These are phyloP conservation scores for Globisporangium radiosum DNA, from an alignment of 352 stramenopile species.

Conservation along the genomic window DNA sequence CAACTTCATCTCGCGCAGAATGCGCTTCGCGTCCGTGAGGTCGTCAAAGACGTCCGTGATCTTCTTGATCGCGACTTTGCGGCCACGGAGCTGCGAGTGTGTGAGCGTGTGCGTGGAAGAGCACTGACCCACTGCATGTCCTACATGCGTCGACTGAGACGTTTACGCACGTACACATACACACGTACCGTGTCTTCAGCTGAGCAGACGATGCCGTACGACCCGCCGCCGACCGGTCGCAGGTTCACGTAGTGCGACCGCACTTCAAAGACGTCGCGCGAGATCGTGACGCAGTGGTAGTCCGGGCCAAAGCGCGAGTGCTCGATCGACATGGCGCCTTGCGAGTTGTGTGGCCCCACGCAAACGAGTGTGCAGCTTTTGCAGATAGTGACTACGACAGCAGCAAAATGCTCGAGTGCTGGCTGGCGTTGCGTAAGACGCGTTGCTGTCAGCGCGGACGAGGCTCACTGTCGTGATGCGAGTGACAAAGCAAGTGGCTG, in stretches of 20 bases:
- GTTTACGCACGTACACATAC: background rate
- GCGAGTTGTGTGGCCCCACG: background rate
- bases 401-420: too few relatives aligned
- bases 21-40: conserved; percentile 90
- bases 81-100: conserved; percentile 49
- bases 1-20: conserved; percentile 91
- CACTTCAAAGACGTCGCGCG: conserved; percentile 77
- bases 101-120: background rate
- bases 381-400: too few relatives aligned
- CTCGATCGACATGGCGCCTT: conserved; percentile 43
- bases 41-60: conserved; percentile 91
- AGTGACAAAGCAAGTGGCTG: too few relatives aligned
- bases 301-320: conserved; percentile 70
- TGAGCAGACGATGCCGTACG: conserved; percentile 91
- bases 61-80: conserved; percentile 90
- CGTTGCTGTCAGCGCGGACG: too few relatives aligned
- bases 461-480: too few relatives aligned
- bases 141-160: background rate
- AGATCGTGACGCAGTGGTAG: conserved; percentile 80
- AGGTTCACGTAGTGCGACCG: conserved; percentile 78
- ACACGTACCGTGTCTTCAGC: conserved; percentile 82
- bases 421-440: too few relatives aligned
- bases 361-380: too few relatives aligned
- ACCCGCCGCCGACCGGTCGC: conserved; percentile 73
- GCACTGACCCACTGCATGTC: too few relatives aligned